A percentile compares a stretch with the other conserved stretches of the same genome.
Conservation (phyloP, 1,139 yeast species). For the Chernovozyma aurita region DNA sequence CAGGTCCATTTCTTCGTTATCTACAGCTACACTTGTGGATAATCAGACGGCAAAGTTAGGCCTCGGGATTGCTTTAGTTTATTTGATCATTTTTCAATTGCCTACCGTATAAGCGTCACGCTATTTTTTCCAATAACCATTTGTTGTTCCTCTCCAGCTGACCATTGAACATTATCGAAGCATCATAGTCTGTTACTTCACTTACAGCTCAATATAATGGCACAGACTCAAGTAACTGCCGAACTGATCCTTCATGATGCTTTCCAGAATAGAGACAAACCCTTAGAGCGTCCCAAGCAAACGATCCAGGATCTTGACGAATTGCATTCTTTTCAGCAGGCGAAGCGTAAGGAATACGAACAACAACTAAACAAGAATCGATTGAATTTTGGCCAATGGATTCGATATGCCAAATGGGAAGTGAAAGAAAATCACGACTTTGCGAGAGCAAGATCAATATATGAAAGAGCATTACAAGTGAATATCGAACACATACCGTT, state of each 20-base stretch:
- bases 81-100: too few species aligned
- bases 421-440: slow-evolving; percentile 69
- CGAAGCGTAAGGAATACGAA: slow-evolving; percentile 80
- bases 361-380: slow-evolving; percentile 80
- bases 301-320: slow-evolving; percentile 78
- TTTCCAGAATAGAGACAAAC: slow-evolving; percentile 22
- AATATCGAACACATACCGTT: slow-evolving; percentile 71
- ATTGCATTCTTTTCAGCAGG: slow-evolving; percentile 65
- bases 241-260: slow-evolving; percentile 38
- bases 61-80: too few species aligned
- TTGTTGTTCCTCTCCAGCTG: too few species aligned
- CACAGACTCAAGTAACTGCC: slow-evolving; percentile 25
- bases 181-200: too few species aligned
- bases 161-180: too few species aligned
- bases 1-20: too few species aligned
- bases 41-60: too few species aligned
- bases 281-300: slow-evolving; percentile 42
- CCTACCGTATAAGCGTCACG: too few species aligned
- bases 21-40: too few species aligned
- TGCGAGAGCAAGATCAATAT: slow-evolving; percentile 72
- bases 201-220: neutral
- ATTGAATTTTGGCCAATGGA: slow-evolving; percentile 83
- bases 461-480: slow-evolving; percentile 82
- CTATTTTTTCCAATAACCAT: too few species aligned
- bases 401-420: slow-evolving; percentile 89